Evolutionary conservation across 768 basidiomycete species (phyloP).

Genomic region (Cystobasidium ongulense): DNA sequence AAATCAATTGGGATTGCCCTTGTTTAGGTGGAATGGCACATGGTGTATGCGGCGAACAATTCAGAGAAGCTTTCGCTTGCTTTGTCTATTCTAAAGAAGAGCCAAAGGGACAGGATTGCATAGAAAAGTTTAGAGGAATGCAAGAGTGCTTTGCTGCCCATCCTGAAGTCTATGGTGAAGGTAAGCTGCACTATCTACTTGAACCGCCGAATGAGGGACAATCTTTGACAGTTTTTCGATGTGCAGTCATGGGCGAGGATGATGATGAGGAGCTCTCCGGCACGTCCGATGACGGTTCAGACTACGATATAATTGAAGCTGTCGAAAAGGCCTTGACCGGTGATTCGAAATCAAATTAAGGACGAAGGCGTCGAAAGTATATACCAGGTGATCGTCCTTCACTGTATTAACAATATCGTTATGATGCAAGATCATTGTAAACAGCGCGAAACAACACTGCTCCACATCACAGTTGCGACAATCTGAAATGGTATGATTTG

Average conservation of each 20-base stretch:
- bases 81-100: slow-evolving; percentile 90
- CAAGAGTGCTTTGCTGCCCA: slow-evolving; percentile 78
- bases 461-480: too few species aligned
- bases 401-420: not conserved
- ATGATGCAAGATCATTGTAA: not conserved
- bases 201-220: not conserved
- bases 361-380: not conserved
- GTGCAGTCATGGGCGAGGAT: slow-evolving; percentile 3
- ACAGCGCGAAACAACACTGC: too few species aligned
- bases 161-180: slow-evolving; percentile 28
- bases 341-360: not conserved
- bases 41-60: slow-evolving; percentile 86
- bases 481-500: too few species aligned
- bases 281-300: slow-evolving; percentile 1
- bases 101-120: slow-evolving; percentile 94
- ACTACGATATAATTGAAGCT: slow-evolving; percentile 18
- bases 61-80: slow-evolving; percentile 92
- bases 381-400: too few species aligned
- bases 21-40: slow-evolving; percentile 98
- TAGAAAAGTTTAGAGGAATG: slow-evolving; percentile 96
- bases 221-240: not conserved
- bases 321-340: slow-evolving; percentile 19
- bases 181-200: not conserved
- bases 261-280: slow-evolving; percentile 3
- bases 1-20: slow-evolving; percentile 99